Conservation (phyloP, 2,329 filamentous ascomycete species). For the Fusarium haematococcum region DNA sequence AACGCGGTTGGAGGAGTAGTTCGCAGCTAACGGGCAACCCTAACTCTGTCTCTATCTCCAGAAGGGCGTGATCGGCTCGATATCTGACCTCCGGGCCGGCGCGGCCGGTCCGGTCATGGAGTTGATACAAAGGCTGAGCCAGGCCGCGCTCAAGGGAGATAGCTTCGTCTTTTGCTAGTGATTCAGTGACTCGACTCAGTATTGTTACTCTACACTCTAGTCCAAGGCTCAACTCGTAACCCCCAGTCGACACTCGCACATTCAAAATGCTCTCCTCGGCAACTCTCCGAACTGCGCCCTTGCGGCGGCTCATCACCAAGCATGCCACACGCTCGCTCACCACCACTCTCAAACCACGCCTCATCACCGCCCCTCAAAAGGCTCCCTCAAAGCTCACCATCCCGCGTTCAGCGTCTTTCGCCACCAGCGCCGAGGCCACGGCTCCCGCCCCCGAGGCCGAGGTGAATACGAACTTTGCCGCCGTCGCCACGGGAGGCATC, state of each 20-base stretch:
- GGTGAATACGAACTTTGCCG: constrained; percentile 41
- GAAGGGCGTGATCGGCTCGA: constrained; percentile 21
- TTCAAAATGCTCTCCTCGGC: constrained; percentile 26
- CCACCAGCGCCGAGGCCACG: constrained; percentile 37
- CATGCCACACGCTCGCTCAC: constrained; percentile 27
- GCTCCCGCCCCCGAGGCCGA: constrained; percentile 11
- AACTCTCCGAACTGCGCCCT: constrained; percentile 14
- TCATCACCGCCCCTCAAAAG: constrained; percentile 10
- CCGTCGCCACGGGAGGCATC: constrained; percentile 46
- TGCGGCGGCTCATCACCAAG: constrained; percentile 23
- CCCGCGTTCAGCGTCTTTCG: constrained; percentile 26
- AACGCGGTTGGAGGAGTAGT: constrained; percentile 15
- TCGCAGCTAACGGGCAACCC: background rate
- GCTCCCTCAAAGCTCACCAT: background rate
- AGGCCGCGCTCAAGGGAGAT: background rate
- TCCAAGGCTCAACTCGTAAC: background rate
- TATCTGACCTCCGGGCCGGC: constrained; percentile 22
- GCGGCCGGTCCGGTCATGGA: constrained; percentile 3
- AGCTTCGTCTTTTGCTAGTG: background rate
- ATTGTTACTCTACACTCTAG: background rate
- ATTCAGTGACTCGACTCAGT: background rate
- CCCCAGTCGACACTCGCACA: background rate
- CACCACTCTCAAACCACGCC: background rate
- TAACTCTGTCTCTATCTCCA: constrained; percentile 11
- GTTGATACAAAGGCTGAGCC: background rate